phyloP scores from a whole-genome alignment of 2,329 filamentous ascomycete genomes.

The Ophiosphaerella korrae region DNA sequence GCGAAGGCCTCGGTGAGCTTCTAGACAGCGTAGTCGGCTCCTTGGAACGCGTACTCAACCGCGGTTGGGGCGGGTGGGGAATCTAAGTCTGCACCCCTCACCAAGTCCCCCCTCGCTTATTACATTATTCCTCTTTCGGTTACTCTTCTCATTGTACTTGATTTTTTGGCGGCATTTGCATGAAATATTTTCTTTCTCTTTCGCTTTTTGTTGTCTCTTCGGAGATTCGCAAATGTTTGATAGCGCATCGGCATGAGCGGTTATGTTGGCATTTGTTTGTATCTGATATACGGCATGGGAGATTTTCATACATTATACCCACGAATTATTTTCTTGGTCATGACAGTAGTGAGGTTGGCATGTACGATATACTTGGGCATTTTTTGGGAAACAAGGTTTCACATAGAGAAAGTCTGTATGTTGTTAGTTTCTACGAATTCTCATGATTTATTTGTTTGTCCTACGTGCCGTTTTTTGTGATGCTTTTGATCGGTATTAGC shows the following conservation, averaged over 20 bases:
- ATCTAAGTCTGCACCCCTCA: conserved; percentile 19
- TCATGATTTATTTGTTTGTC: too few species aligned
- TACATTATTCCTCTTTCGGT: conserved; percentile 3
- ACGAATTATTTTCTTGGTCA: too few species aligned
- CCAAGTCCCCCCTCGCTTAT: background rate
- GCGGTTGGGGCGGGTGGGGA: conserved; percentile 38
- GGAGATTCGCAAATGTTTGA: conserved; percentile 25
- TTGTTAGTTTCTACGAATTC: too few species aligned
- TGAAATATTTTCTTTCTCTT: background rate
- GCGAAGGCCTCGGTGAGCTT: conserved; percentile 35
- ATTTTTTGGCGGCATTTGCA: background rate
- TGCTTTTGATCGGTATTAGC: background rate
- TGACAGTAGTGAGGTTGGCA: too few species aligned
- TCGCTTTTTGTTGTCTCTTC: conserved; percentile 4
- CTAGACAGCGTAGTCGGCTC: conserved; percentile 33
- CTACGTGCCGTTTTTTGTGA: too few species aligned
- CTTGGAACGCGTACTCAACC: conserved; percentile 36
- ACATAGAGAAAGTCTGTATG: too few species aligned
- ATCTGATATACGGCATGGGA: background rate
- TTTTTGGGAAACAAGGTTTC: too few species aligned
- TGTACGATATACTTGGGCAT: too few species aligned
- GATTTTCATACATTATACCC: too few species aligned
- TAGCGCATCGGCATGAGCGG: conserved; percentile 36
- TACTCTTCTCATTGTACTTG: conserved; percentile 6
- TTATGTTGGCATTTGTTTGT: conserved; percentile 2